Conservation (phyloP, 805 yeast species). For the Candida patagonica region DNA sequence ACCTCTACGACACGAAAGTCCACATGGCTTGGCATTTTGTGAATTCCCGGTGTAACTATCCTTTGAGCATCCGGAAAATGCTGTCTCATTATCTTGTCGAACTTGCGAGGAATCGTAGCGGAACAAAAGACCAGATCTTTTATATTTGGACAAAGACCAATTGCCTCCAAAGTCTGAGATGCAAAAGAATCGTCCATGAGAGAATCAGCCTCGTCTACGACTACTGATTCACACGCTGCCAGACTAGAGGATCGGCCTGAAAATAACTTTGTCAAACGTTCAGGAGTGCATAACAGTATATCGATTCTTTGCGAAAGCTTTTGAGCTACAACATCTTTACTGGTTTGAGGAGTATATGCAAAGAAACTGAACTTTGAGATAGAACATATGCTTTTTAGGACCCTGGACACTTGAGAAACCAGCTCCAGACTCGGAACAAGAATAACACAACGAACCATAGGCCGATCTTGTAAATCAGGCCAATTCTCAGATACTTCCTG, state of each 20-base stretch:
- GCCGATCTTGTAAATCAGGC: slow-evolving; percentile 25
- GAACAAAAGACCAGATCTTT: slow-evolving; percentile 68
- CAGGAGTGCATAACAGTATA: slow-evolving; percentile 79
- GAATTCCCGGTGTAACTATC: slow-evolving; percentile 73
- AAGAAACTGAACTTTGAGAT: slow-evolving; percentile 2
- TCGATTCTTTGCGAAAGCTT: slow-evolving; percentile 39
- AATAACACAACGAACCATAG: slow-evolving; percentile 60
- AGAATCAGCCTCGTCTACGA: slow-evolving; percentile 92
- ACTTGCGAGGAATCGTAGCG: slow-evolving; percentile 81
- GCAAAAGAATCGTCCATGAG: slow-evolving; percentile 75
- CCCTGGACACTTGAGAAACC: slow-evolving; percentile 63
- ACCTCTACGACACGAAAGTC: slow-evolving; percentile 72
- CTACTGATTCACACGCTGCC: slow-evolving; percentile 47
- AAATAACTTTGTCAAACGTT: slow-evolving; percentile 38
- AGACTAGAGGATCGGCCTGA: slow-evolving; percentile 25
- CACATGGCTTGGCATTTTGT: slow-evolving; percentile 70
- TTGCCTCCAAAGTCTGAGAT: slow-evolving; percentile 48
- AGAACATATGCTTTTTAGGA: slow-evolving; percentile 20
- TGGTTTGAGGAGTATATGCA: slow-evolving; percentile 4
- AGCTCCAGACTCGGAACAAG: slow-evolving; percentile 85
- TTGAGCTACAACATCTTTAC: background rate
- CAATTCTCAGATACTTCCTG: slow-evolving; percentile 34
- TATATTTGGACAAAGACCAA: slow-evolving; percentile 43
- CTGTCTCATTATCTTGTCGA: slow-evolving; percentile 49
- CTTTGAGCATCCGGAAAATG: slow-evolving; percentile 58